Base-by-base conservation (phyloP, 129 eudicot genomes). In the Escallonia herrerae region DNA sequence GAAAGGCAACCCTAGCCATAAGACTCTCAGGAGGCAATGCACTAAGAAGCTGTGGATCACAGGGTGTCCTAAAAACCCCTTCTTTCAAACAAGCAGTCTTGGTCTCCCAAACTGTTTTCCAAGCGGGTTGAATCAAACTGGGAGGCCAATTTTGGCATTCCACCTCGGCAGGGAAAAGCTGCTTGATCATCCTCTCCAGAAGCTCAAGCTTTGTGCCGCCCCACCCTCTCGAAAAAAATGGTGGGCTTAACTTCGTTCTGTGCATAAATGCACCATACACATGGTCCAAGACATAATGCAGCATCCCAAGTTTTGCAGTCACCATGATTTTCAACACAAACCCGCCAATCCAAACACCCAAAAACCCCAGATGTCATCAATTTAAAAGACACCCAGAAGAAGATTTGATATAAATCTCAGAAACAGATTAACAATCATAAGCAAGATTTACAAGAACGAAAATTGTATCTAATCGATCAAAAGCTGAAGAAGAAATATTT, bases 31-130 rank as follows among this genome's bases (percentile, higher is more conserved):
- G 89, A 11, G 98, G 98, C 84, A 93, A 80, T 64, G 98, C 91
- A 82, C 77, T 72, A 45, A 88, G 77, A 77, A 93, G 84, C 71
- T 77, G 80, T 55, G 83, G 95, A 78, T 85, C 87, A 77, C 95
- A 88, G 75, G 98, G 91, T 43, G 91, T 93, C 72, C 65, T 76
- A 58, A 83, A 93, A 43, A 85, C 79, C 37, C 98, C 98, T 83
- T 85, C 96, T 78, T 83, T 88, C 72, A 86, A 81, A 66, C 76
- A 74, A 75, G 98, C 96, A 48, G 57, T 79, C 69, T 83, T 81
- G 3, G 91, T 77, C 56, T 91, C 96, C 98, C 98, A 91, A 85
- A 87, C 81, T n/a, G 98, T 93, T 47, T 63, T 83, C 96, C 98
- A 93, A 62, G 58, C 65, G 55, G 96, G 98, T 55, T 85, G 77